phyloP scores from a whole-genome alignment of 2,329 filamentous ascomycete species.

The Colletotrichum plurivorum region DNA sequence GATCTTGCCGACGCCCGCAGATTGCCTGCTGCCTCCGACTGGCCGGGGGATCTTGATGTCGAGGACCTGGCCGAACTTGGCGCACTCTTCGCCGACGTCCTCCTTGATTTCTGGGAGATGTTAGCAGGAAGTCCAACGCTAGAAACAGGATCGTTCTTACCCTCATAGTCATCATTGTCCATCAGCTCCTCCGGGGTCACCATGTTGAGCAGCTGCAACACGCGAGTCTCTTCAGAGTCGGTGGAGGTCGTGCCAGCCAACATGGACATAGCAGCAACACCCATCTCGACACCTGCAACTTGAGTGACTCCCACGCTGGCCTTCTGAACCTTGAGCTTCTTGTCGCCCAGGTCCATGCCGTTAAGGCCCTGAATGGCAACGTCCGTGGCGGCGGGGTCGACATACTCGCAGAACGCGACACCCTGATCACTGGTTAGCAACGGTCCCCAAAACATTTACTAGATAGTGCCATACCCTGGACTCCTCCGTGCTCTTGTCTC shows the following conservation, averaged over 20 bases:
- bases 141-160: conserved; percentile 62
- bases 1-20: conserved; percentile 95
- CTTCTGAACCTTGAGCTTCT: conserved; percentile 85
- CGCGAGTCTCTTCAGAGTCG: conserved; percentile 84
- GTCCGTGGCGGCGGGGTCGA: conserved; percentile 81
- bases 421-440: conserved; percentile 70
- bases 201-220: conserved; percentile 97
- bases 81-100: conserved; percentile 92
- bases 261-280: conserved; percentile 97
- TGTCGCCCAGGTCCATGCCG: conserved; percentile 92
- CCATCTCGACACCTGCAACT: conserved; percentile 91
- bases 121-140: conserved; percentile 3
- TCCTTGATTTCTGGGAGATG: conserved; percentile 86
- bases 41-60: conserved; percentile 96
- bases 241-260: conserved; percentile 89
- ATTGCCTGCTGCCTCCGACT: conserved; percentile 84
- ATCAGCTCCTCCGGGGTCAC: conserved; percentile 95
- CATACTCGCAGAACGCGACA: conserved; percentile 96
- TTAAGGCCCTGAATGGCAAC: conserved; percentile 93
- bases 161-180: conserved; percentile 95
- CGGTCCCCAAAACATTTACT: neutral
- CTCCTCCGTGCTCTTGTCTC: conserved; percentile 87
- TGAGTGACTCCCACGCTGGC: conserved; percentile 97
- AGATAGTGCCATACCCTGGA: conserved; percentile 77
- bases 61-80: conserved; percentile 87